A percentile compares a stretch with the other conserved stretches of the same genome.
Conservation (phyloP, 352 stramenopile genomes). For the Globisporangium solare region DNA sequence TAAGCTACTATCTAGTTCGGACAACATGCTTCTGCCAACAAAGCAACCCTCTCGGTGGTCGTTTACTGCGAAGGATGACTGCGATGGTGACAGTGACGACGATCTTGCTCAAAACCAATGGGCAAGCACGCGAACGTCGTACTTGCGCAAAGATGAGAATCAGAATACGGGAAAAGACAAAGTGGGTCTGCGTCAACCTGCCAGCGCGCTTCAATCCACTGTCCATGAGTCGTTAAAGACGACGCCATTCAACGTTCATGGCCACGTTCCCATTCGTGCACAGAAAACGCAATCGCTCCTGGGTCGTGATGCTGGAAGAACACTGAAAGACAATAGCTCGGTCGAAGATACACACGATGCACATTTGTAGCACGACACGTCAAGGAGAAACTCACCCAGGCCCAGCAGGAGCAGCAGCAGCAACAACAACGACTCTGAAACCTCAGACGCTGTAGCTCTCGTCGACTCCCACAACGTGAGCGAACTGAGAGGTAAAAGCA, state of each 20-base stretch:
- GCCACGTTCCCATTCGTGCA: conserved; percentile 37
- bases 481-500: not conserved
- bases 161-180: not conserved
- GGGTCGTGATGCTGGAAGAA: not conserved
- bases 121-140: conserved; percentile 9
- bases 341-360: conserved; percentile 1
- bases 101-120: conserved; percentile 6
- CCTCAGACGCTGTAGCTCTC: too few relatives aligned
- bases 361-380: too few relatives aligned
- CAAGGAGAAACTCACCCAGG: too few relatives aligned
- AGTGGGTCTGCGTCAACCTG: not conserved
- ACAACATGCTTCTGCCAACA: too few relatives aligned
- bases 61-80: too few relatives aligned
- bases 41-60: too few relatives aligned
- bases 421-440: too few relatives aligned
- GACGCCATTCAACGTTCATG: conserved; percentile 20
- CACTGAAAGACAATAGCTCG: not conserved
- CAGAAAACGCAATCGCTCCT: not conserved
- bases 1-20: too few relatives aligned
- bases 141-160: not conserved
- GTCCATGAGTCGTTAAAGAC: not conserved
- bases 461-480: too few relatives aligned
- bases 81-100: conserved; percentile 1
- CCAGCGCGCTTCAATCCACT: too few relatives aligned
- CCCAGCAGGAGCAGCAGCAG: not conserved